Evolutionary conservation across 2,329 filamentous ascomycete genomes (phyloP).

Genomic region (Microcyclospora tardicrescens): DNA sequence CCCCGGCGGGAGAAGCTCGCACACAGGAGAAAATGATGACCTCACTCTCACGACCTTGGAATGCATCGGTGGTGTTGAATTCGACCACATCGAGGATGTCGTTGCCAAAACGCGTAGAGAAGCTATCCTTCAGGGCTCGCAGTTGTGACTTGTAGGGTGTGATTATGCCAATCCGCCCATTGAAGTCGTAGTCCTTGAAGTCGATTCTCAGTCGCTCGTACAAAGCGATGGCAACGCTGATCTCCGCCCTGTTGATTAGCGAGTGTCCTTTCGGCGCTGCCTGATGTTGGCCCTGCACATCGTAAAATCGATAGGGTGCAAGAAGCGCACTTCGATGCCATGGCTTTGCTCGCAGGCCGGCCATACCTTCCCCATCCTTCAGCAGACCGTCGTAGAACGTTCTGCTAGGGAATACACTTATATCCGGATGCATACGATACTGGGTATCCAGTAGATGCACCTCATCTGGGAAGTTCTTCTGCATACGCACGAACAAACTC

Average conservation of each 20-base stretch:
- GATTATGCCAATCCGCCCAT: slow-evolving; percentile 85
- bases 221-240: slow-evolving; percentile 73
- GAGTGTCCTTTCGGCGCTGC: slow-evolving; percentile 76
- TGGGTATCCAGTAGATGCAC: slow-evolving; percentile 94
- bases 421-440: slow-evolving; percentile 98
- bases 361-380: slow-evolving; percentile 76
- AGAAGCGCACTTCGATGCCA: slow-evolving; percentile 79
- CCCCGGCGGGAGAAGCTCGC: slow-evolving; percentile 77
- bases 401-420: slow-evolving; percentile 76
- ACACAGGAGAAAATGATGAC: slow-evolving; percentile 99
- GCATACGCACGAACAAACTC: slow-evolving; percentile 97
- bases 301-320: slow-evolving; percentile 92
- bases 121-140: slow-evolving; percentile 62
- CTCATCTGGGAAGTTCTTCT: slow-evolving; percentile 74
- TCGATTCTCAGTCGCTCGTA: slow-evolving; percentile 69
- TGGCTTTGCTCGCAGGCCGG: slow-evolving; percentile 55
- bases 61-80: slow-evolving; percentile 98
- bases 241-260: slow-evolving; percentile 74
- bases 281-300: slow-evolving; percentile 78
- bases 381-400: slow-evolving; percentile 88
- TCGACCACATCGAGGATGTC: slow-evolving; percentile 68
- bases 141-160: slow-evolving; percentile 96
- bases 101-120: slow-evolving; percentile 59
- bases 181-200: slow-evolving; percentile 37
- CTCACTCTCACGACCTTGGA: slow-evolving; percentile 91